Base-by-base conservation (phyloP, 2,329 filamentous ascomycete genomes). In the Verticillium tricorpus region DNA sequence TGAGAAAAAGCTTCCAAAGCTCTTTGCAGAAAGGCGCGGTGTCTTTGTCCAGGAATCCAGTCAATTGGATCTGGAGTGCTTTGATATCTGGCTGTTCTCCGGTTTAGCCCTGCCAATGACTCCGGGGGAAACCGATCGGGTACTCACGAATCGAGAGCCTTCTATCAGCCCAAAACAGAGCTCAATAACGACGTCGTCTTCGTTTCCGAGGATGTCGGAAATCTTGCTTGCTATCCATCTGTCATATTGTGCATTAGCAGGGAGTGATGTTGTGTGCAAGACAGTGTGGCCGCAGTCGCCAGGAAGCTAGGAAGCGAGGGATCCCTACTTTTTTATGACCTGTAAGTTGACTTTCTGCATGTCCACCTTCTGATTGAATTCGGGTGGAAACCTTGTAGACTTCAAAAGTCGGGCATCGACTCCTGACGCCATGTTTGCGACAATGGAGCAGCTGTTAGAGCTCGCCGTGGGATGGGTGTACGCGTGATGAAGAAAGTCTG, bases 291-390 rank as follows among this genome's bases (percentile, higher is more conserved):
- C 25, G 17, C 15, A 39, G 22, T 5, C 4, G 19, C 34, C 19
- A 9, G 31, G 50, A 9, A 12, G 19, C 34, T 19, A 9, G 31
- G 50, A n/a, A 54, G 50, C n/a, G 50, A 56, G 25, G 22, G 34
- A 25, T 4, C 12, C n/a, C 28, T 5, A 96, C 91, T 95, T 96
- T 84, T 97, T 97, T 88, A 99, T 96, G 61, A 99, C 91, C 76
- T 96, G 92, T 58, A 97, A 82, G 73, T 99, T 97, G 76, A 99
- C 93, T 80, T 98, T 98, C 69, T 89, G 87, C 86, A 96, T 97
- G 80, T 99, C 93, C 67, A 99, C 95, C 80, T 97, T 97, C 74
- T 91, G 88, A 73, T 86, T 94, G 79, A 98, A 99, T 72, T 97
- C 93, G 8, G 89, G 84, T 56, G 95, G 95, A 67, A 97, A 98